These are phyloP conservation scores for Beta lomatogona DNA, from an alignment of 179 eudicot species.

Conservation along the genomic window DNA sequence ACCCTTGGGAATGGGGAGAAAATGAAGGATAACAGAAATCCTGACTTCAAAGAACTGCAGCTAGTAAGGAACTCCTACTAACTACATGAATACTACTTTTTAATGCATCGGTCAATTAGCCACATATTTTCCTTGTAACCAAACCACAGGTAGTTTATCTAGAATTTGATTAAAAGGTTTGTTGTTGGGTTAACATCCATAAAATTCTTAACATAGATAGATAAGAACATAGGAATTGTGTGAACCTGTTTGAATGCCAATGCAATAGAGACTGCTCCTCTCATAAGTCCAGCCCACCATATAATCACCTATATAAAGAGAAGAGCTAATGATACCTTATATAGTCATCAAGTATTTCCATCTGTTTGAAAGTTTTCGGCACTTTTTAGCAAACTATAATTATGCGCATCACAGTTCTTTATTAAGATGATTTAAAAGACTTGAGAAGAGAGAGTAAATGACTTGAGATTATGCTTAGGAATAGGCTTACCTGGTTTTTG, in stretches of 20 bases:
- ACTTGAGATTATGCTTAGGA: background rate
- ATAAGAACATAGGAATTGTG: background rate
- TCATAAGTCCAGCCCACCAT: conserved; percentile 99
- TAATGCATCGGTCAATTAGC: no score
- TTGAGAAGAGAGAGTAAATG: background rate
- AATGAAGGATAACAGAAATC: no score
- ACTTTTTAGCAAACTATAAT: background rate
- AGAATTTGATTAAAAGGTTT: no score
- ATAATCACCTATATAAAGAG: conserved; percentile 53
- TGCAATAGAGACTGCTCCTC: conserved; percentile 98
- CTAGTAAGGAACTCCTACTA: no score
- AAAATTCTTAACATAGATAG: no score
- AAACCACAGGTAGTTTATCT: no score
- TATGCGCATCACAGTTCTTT: background rate
- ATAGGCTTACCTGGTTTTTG: conserved; percentile 59
- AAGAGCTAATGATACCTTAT: background rate
- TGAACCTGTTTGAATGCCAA: conserved; percentile 92
- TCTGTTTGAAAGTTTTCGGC: background rate
- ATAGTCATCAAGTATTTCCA: background rate
- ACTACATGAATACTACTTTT: no score
- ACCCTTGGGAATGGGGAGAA: no score
- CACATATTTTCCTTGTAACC: no score
- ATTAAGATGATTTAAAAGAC: background rate
- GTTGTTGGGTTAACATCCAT: no score
- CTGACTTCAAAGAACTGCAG: no score